Evolutionary conservation across 1,139 yeast genomes (phyloP), one percentile per base, ranked within the genome.

Genomic region (Lizanozyma gosingica): DNA sequence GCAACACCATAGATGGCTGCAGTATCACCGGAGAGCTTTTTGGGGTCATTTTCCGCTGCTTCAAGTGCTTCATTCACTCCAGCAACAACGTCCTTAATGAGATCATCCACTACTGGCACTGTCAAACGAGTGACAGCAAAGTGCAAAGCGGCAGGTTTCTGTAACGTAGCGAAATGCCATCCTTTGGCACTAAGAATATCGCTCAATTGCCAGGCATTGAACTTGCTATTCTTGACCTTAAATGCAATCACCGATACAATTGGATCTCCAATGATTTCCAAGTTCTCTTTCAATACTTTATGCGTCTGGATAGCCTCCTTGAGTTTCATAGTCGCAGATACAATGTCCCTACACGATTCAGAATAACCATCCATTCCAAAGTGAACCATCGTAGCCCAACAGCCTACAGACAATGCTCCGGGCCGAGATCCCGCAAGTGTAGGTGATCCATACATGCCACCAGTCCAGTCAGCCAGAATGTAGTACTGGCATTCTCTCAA

Each of bases 361-460:
- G 62, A 66, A 59, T 92, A 92, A 0, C 97, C 97, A 14, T 76
- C 75, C 43, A 75, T 78, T 34, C 98, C 98, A 43, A 88, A 71
- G 47, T 73, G 71, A 39, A 90, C 63, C 68, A 92, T 65, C 0
- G 97, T 88, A 1, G 96, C 94, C 97, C 97, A 92, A 57, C 97
- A 90, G 0, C 97, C 97, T 14, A 84, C 97, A 73, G 88, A 85
- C 39, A 92, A 67, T 0, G 97, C 97, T 40, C 98, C 98, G 0
- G 97, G 97, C 48, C 97, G 77, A 8, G 96, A 86, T 1, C 98
- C 98, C 0, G 97, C 97, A 40, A 92, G 66, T 0, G 97, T 92
- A 2, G 97, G 97, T 0, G 97, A 87, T 0, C 97, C 98, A 55
- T 92, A 92, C 54, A 92, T 68, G 1, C 98, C 98, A 37, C 98